Evolutionary conservation across 140 eudicot species (phyloP).

Genomic region (Oenanthe javanica): DNA sequence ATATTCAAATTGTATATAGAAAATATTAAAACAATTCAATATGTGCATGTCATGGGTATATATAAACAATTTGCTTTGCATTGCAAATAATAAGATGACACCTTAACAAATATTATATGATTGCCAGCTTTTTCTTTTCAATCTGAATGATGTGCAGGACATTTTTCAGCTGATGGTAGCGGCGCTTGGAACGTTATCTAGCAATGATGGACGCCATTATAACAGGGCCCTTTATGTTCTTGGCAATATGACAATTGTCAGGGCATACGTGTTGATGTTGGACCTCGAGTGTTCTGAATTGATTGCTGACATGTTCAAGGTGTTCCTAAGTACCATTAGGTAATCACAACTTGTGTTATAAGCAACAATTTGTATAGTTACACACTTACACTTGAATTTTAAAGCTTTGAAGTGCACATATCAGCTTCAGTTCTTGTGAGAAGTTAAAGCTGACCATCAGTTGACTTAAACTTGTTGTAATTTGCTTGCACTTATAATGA

Average conservation of each 20-base stretch:
- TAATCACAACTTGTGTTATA: slow-evolving; percentile 4
- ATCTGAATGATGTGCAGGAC: slow-evolving; percentile 32
- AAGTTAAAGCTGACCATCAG: background rate
- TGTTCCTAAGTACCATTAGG: slow-evolving; percentile 33
- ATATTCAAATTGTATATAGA: too few species aligned
- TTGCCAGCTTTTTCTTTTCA: background rate
- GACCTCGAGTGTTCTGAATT: slow-evolving; percentile 50
- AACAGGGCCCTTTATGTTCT: slow-evolving; percentile 29
- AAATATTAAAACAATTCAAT: too few species aligned
- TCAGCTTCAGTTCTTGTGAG: background rate
- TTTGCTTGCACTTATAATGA: too few species aligned
- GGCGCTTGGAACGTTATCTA: slow-evolving; percentile 30
- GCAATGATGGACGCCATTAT: slow-evolving; percentile 16
- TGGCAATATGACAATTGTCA: slow-evolving; percentile 33
- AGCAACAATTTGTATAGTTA: background rate
- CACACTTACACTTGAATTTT: background rate
- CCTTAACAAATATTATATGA: background rate
- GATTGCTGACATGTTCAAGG: slow-evolving; percentile 58
- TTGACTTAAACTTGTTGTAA: background rate
- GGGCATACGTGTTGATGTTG: slow-evolving; percentile 49
- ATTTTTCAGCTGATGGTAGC: slow-evolving; percentile 39
- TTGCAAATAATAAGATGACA: background rate
- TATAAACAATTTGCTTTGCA: slow-evolving; percentile 6
- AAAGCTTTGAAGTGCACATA: background rate
- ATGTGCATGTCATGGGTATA: too few species aligned